Conservation (phyloP, 441 rosid species). For the Populus trichocarpa region DNA sequence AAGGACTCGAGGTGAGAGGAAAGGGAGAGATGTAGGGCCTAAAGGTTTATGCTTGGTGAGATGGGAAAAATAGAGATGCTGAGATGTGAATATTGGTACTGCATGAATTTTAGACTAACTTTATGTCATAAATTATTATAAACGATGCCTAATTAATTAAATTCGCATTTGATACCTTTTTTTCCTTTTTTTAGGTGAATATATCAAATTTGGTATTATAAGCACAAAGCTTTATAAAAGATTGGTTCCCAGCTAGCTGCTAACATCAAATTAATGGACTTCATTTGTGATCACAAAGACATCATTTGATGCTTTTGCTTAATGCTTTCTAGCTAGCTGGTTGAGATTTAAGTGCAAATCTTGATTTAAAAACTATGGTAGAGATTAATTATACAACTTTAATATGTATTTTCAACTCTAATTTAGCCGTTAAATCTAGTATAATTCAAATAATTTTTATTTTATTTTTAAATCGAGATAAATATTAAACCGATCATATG, state of each 20-base stretch:
- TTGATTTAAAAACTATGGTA: no score
- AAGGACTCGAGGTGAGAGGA: not conserved
- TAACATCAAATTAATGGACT: not conserved
- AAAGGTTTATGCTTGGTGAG: not conserved
- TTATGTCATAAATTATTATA: not conserved
- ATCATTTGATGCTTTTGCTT: not conserved
- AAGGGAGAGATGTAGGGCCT: not conserved
- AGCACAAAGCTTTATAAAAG: not conserved
- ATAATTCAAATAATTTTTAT: no score
- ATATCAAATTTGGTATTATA: not conserved
- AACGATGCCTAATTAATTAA: not conserved
- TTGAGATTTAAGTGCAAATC: no score
- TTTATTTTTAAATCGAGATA: no score
- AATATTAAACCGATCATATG: no score
- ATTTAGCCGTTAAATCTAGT: no score
- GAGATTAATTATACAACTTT: not conserved
- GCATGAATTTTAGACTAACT: not conserved
- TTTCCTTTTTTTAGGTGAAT: no score
- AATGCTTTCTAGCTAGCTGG: no score
- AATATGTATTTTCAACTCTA: not conserved
- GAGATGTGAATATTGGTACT: not conserved
- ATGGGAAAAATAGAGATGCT: not conserved
- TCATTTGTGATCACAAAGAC: not conserved
- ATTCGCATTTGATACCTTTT: not conserved
- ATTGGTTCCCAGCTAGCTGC: not conserved